These are phyloP conservation scores for Micractinium conductrix DNA, from an alignment of 139 green algal species.

Conservation along the genomic window DNA sequence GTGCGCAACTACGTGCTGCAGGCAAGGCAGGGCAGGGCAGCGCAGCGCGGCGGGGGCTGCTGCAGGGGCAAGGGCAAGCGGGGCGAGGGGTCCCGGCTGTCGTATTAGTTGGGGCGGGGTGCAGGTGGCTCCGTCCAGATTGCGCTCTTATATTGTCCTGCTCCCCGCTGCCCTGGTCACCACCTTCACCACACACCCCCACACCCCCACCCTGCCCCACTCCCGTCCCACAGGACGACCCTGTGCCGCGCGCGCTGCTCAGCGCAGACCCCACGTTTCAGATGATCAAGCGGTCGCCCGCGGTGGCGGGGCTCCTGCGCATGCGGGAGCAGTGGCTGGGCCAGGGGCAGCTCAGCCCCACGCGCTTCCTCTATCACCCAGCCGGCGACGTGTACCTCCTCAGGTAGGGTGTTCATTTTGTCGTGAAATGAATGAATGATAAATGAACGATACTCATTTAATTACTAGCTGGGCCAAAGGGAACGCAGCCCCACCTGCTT, in stretches of 20 bases:
- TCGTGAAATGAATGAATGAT: too few species aligned
- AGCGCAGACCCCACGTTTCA: conserved; percentile 64
- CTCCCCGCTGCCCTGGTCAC: too few species aligned
- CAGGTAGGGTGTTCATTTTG: conserved; percentile 42
- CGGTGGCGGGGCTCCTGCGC: conserved; percentile 51
- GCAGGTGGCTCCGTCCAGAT: too few species aligned
- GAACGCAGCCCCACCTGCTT: too few species aligned
- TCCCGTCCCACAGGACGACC: conserved; percentile 51
- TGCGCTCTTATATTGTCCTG: too few species aligned
- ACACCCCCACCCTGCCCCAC: background rate
- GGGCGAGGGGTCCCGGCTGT: too few species aligned
- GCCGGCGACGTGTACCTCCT: conserved; percentile 62
- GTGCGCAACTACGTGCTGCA: conserved; percentile 70
- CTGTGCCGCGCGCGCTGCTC: conserved; percentile 69
- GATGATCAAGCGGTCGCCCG: conserved; percentile 32
- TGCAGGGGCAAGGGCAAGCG: too few species aligned
- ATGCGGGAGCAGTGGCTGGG: conserved; percentile 52
- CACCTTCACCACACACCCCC: too few species aligned
- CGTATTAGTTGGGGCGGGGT: too few species aligned
- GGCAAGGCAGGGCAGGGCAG: background rate
- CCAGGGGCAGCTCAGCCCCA: conserved; percentile 47
- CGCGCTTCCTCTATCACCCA: conserved; percentile 61
- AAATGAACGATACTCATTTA: too few species aligned
- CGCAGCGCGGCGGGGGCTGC: background rate
- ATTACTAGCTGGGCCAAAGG: too few species aligned